These are phyloP conservation scores for Gossypium aridum DNA, from an alignment of 441 rosid genomes.

Conservation along the genomic window DNA sequence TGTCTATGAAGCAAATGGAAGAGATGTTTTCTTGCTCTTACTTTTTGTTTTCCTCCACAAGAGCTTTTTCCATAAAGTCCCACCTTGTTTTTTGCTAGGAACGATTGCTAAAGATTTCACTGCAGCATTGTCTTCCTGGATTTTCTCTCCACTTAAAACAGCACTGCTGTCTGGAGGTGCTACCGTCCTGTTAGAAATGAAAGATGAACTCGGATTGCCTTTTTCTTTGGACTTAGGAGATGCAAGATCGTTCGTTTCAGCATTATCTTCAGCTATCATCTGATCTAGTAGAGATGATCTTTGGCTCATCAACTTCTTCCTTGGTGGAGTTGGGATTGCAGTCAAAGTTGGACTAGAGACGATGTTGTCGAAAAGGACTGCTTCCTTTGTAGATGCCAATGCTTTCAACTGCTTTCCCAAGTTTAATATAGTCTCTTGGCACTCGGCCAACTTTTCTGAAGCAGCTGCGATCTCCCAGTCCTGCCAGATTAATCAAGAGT, in stretches of 20 bases:
- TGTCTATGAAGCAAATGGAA: conserved; percentile 25
- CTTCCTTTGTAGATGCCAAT: conserved; percentile 57
- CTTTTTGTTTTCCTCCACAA: conserved; percentile 55
- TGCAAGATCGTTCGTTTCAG: conserved; percentile 18
- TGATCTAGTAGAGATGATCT: conserved; percentile 73
- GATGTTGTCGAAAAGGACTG: conserved; percentile 41
- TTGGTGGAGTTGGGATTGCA: conserved; percentile 15
- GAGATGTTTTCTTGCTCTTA: conserved; percentile 33
- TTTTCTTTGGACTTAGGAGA: conserved; percentile 21
- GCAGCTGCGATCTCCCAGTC: conserved; percentile 83
- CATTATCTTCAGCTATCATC: conserved; percentile 74
- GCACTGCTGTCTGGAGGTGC: conserved; percentile 40
- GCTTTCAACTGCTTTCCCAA: conserved; percentile 83
- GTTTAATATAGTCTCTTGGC: conserved; percentile 82
- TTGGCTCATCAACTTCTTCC: conserved; percentile 37
- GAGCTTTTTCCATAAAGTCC: conserved; percentile 59
- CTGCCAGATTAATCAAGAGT: conserved; percentile 31
- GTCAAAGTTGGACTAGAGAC: conserved; percentile 16
- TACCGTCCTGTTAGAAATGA: conserved; percentile 24
- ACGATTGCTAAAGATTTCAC: conserved; percentile 42
- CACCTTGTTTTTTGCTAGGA: conserved; percentile 47
- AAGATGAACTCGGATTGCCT: conserved; percentile 8
- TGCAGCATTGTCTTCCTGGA: conserved; percentile 16
- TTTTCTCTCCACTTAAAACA: conserved; percentile 26
- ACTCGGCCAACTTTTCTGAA: conserved; percentile 86